Base-by-base conservation (phyloP, 1,284 basidiomycete genomes). In the Pseudozyma sp. region DNA sequence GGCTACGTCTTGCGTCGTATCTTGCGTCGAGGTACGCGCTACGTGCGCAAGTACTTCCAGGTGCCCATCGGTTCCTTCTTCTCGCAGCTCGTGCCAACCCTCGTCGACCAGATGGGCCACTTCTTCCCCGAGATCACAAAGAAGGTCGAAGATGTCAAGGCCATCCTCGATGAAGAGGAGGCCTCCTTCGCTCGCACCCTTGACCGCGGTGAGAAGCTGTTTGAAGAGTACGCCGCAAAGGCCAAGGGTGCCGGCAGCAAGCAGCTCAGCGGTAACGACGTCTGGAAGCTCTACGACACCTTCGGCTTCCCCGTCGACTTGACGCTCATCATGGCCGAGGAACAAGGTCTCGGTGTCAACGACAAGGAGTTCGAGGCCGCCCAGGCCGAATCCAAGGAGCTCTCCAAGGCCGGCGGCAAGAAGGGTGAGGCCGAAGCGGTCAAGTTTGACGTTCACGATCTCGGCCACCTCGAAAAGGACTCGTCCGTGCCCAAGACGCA, bases 231-330 rank as follows among this genome's bases (percentile, higher is more conserved):
- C 85, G 92, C 93, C 30, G 85, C 87, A 30, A 88, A 89, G 54
- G 90, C 94, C 9, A 88, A 88, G 70, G 88, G 91, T 49, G 87
- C 88, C 47, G 90, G 90, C 13, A 81, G 87, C 9, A 92, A 88
- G 57, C 88, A 90, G 73, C 89, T 99, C 46, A 90, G 88, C 72
- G 96, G 96, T 16, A 91, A 91, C 80, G 96, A 99, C 81, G 93
- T 97, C 31, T 99, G 96, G 96, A 89, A 93, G 34, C 86, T 99
- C 55, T 99, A 99, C 85, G 97, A 99, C 85, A 99, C 97, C 0
- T 99, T 93, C 84, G 96, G 96, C 44, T 99, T 99, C 88, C 97
- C 96, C 0, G 94, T 94, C 54, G 96, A 99, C 84, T 87, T 99
- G 40, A 99, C 97, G 2, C 90, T 92, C 57, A 88, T 99, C 73